A percentile compares a stretch with the other conserved stretches of the same genome.
These are phyloP conservation scores for Populus nigra DNA, from an alignment of 345 rosid genomes.

Conservation along the genomic window DNA sequence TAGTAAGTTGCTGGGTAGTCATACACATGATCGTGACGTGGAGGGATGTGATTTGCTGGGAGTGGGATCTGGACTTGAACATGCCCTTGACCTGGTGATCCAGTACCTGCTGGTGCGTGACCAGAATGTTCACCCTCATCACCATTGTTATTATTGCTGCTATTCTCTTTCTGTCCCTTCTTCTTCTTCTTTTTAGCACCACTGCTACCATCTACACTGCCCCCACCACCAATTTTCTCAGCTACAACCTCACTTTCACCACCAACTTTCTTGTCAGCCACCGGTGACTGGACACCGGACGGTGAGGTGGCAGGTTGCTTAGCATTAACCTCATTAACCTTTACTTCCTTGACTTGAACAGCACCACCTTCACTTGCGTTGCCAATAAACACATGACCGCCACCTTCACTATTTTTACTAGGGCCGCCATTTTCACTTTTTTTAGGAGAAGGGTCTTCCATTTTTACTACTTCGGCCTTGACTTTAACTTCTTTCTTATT, in stretches of 20 bases:
- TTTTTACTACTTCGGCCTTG: background rate
- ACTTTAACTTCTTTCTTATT: slow-evolving; percentile 8
- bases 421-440: background rate
- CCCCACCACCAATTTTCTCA: slow-evolving; percentile 22
- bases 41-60: slow-evolving; percentile 37
- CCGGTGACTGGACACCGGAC: slow-evolving; percentile 29
- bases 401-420: too few species aligned
- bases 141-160: slow-evolving; percentile 3
- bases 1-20: slow-evolving; percentile 39
- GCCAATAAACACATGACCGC: background rate
- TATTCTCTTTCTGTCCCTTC: slow-evolving; percentile 46
- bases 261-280: slow-evolving; percentile 28
- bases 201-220: slow-evolving; percentile 13
- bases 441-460: slow-evolving; percentile 6
- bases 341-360: slow-evolving; percentile 24
- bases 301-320: slow-evolving; percentile 20
- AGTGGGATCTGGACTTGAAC: slow-evolving; percentile 22
- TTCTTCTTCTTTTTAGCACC: slow-evolving; percentile 49
- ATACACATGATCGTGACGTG: slow-evolving; percentile 39
- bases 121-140: slow-evolving; percentile 22
- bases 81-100: slow-evolving; percentile 21
- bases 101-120: slow-evolving; percentile 27
- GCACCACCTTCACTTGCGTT: slow-evolving; percentile 12
- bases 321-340: background rate
- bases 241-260: slow-evolving; percentile 13